Conservation (phyloP, 257 asterid species). For the Przewalskia tangutica region DNA sequence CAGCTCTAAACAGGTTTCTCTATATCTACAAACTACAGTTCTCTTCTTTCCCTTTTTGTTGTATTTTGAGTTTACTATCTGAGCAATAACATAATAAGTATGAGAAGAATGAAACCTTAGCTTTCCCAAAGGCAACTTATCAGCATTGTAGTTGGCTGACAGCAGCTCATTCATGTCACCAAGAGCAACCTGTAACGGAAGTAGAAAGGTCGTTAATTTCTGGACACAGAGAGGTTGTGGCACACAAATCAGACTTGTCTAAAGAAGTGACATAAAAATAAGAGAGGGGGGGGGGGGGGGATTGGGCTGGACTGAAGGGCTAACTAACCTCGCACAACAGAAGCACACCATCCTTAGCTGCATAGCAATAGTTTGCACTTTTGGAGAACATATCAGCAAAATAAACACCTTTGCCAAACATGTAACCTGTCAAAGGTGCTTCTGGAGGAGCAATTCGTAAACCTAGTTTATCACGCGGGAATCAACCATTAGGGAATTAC, state of each 20-base stretch:
- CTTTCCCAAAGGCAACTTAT: conserved; percentile 74
- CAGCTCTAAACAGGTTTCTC: not conserved
- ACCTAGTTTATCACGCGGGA: conserved; percentile 30
- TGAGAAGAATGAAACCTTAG: conserved; percentile 44
- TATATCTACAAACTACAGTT: not conserved
- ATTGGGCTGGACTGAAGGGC: not conserved
- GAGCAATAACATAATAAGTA: not conserved
- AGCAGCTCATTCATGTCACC: conserved; percentile 89
- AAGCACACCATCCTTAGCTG: conserved; percentile 60
- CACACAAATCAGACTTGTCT: not conserved
- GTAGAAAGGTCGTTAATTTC: not conserved
- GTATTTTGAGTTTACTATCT: not conserved
- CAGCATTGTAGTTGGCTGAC: conserved; percentile 48
- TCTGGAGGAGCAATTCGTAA: conserved; percentile 97
- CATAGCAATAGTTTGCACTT: conserved; percentile 83
- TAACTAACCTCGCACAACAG: conserved; percentile 70
- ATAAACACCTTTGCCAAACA: conserved; percentile 98
- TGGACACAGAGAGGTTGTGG: not conserved
- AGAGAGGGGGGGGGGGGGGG: not conserved
- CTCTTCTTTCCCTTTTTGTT: not conserved
- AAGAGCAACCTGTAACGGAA: conserved; percentile 64
- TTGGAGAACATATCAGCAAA: conserved; percentile 99
- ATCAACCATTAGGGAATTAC: not conserved
- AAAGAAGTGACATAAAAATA: not conserved
- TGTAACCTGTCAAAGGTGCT: conserved; percentile 88